A percentile compares a stretch with the other conserved stretches of the same genome.
These are phyloP conservation scores for Fusarium temperatum DNA, from an alignment of 2,329 filamentous ascomycete genomes.

Conservation along the genomic window DNA sequence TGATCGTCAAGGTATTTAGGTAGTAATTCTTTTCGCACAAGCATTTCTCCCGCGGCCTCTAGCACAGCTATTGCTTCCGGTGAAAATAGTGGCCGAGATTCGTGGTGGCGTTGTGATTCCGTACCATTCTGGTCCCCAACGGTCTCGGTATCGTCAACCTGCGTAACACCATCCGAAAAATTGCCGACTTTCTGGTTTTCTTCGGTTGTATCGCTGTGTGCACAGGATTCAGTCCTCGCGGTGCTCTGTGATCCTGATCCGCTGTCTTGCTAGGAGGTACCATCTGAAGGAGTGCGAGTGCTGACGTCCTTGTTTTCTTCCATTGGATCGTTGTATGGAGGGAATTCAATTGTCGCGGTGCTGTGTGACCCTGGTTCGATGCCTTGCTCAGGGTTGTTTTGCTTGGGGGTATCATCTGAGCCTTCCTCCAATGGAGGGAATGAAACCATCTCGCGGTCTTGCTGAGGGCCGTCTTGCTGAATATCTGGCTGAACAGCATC, in stretches of 20 bases:
- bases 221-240: rapidly evolving
- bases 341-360: rapidly evolving
- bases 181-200: rapidly evolving
- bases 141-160: too few species aligned
- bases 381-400: background rate
- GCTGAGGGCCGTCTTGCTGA: background rate
- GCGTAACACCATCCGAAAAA: background rate
- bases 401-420: background rate
- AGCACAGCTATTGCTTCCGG: background rate
- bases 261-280: background rate
- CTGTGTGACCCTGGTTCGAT: background rate
- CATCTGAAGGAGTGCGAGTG: too few species aligned
- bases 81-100: background rate
- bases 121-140: background rate
- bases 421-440: background rate
- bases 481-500: background rate
- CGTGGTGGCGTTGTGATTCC: background rate
- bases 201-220: background rate
- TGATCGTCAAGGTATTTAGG: background rate
- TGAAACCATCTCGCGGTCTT: rapidly evolving
- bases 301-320: background rate
- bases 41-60: too few species aligned
- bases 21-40: too few species aligned
- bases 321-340: background rate
- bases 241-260: background rate